These are phyloP conservation scores for Moniliophthora roreri DNA, from an alignment of 1,284 basidiomycete species.

Conservation along the genomic window DNA sequence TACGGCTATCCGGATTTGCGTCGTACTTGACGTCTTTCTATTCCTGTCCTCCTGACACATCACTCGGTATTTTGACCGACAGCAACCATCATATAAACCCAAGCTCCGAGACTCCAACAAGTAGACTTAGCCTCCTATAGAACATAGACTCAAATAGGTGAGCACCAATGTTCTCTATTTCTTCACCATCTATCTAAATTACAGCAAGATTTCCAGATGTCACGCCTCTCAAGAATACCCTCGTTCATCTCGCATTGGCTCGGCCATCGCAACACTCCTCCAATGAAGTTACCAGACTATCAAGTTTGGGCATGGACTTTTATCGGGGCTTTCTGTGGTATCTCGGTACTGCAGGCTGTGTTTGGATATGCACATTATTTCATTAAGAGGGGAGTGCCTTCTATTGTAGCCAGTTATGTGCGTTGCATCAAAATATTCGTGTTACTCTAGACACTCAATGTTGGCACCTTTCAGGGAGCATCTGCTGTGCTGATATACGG, in stretches of 20 bases:
- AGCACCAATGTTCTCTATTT: not conserved
- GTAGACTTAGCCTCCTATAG: too few species aligned
- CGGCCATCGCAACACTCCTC: constrained; percentile 39
- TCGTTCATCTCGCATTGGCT: constrained; percentile 41
- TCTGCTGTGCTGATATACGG: constrained; percentile 61
- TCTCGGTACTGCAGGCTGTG: constrained; percentile 55
- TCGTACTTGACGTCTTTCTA: too few species aligned
- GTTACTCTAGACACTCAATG: not conserved
- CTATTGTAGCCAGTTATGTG: constrained; percentile 51
- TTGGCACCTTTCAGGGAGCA: constrained; percentile 44
- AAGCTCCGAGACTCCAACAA: too few species aligned
- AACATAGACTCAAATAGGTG: too few species aligned
- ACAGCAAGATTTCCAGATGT: not conserved
- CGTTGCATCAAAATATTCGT: constrained; percentile 18
- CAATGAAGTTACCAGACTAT: constrained; percentile 35
- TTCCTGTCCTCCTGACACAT: not conserved
- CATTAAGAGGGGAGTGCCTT: constrained; percentile 43
- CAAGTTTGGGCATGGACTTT: constrained; percentile 46
- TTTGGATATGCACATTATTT: constrained; percentile 52
- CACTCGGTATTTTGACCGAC: not conserved
- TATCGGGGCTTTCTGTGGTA: constrained; percentile 55
- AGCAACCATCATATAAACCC: too few species aligned
- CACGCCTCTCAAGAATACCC: constrained; percentile 35
- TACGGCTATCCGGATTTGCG: too few species aligned
- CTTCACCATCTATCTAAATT: not conserved